Evolutionary conservation across 345 rosid genomes (phyloP), one percentile per base, ranked within the genome.

Genomic region (Alliaria petiolata): DNA sequence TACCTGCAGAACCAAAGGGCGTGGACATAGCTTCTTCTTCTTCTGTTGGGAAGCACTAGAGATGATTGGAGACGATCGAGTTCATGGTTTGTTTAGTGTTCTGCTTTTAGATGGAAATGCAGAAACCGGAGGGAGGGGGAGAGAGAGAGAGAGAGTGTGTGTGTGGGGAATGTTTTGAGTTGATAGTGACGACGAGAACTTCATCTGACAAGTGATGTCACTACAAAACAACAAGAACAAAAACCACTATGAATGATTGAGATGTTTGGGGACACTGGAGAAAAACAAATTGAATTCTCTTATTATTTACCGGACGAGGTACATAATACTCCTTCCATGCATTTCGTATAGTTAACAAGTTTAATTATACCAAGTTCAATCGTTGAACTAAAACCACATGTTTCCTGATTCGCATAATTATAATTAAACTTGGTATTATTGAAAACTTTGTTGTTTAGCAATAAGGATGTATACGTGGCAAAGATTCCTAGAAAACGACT

Each of bases 1-100:
- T 59, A 74, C 72, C 73, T 74, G 55, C 6, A 16, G 45, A n/a
- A 59, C 9, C 62, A 74, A 66, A 50, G 62, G 44, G 67, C 61
- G 7, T 47, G 55, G 15, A 66, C 67, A 58, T 59, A 43, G 40
- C 39, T 58, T n/a, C n/a, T n/a, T 74, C 45, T 31, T 57, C 19
- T 74, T 59, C 39, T 8, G 38, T 51, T 65, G 64, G 33, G n/a
- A 63, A 44, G 28, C 8, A 16, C 58, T 72, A 72, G 22, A 64
- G 76, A 72, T 62, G 69, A 31, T 20, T 51, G 62, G 46, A 52
- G 39, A 62, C 10, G 50, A 64, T 7, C 17, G 43, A 63, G 64
- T 63, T 72, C 57, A 54, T 72, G 38, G n/a, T n/a, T n/a, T n/a
- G n/a, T n/a, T n/a, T n/a, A n/a, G n/a, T n/a, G n/a, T 12, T 64